Evolutionary conservation across 106 monocot species (phyloP).

Genomic region (Iris macrosiphon): DNA sequence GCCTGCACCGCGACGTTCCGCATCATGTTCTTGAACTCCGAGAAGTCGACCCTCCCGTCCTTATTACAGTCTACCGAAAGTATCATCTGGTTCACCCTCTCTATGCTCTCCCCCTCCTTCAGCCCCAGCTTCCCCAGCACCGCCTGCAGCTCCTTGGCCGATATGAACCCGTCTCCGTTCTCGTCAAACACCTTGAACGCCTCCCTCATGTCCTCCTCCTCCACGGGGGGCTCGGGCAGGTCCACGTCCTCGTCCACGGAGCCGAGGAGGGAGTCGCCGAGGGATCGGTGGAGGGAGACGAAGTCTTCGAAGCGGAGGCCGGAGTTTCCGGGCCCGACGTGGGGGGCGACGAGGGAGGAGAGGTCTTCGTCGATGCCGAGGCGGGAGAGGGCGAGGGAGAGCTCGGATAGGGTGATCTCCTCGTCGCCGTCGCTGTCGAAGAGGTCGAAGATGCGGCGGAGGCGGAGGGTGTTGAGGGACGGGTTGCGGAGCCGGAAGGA

Average conservation of each 20-base stretch:
- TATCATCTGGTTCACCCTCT: slow-evolving; percentile 35
- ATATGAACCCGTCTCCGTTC: slow-evolving; percentile 33
- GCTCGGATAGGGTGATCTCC: slow-evolving; percentile 26
- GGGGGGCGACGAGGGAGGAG: slow-evolving; percentile 11
- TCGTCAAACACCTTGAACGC: slow-evolving; percentile 41
- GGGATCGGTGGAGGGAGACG: slow-evolving; percentile 23
- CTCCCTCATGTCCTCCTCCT: slow-evolving; percentile 19
- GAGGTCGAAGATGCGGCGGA: slow-evolving; percentile 49
- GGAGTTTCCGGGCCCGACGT: slow-evolving; percentile 29
- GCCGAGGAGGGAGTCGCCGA: slow-evolving; percentile 30
- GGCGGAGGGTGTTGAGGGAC: slow-evolving; percentile 38
- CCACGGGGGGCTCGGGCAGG: not conserved
- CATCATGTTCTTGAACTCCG: slow-evolving; percentile 55
- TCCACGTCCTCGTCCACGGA: not conserved
- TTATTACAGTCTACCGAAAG: slow-evolving; percentile 23
- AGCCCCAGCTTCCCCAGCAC: slow-evolving; percentile 38
- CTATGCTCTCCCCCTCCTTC: slow-evolving; percentile 18
- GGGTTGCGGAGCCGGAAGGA: slow-evolving; percentile 43
- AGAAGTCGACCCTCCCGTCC: slow-evolving; percentile 35
- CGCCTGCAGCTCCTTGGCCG: slow-evolving; percentile 26
- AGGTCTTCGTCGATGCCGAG: slow-evolving; percentile 32
- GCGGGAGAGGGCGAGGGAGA: slow-evolving; percentile 18
- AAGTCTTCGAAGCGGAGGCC: slow-evolving; percentile 51
- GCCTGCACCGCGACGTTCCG: not conserved
- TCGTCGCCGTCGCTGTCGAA: slow-evolving; percentile 44